Conservation (phyloP, 129 eudicot genomes). For the Flaveria ramosissima region DNA sequence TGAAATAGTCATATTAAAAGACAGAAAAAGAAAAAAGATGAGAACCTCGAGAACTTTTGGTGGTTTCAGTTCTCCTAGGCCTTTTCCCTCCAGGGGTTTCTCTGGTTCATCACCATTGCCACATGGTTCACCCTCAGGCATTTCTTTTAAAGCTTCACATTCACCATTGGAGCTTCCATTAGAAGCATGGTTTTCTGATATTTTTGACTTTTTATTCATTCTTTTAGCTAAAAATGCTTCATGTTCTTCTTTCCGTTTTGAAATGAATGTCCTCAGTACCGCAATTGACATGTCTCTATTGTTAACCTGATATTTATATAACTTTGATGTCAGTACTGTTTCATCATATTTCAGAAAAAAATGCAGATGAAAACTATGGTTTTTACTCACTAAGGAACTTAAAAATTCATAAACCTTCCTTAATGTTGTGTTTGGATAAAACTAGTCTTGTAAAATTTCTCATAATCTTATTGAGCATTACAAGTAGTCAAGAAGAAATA, state of each 20-base stretch:
- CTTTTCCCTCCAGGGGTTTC: conserved; percentile 48
- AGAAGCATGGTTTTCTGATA: conserved; percentile 36
- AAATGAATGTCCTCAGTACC: conserved; percentile 77
- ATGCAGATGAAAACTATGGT: background rate
- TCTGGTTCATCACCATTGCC: conserved; percentile 41
- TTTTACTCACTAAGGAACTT: background rate
- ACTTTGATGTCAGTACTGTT: background rate
- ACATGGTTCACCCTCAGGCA: conserved; percentile 44
- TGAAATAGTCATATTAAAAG: background rate
- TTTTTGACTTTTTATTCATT: conserved; percentile 44
- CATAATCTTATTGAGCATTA: background rate
- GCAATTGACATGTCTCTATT: conserved; percentile 96
- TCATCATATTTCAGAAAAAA: background rate
- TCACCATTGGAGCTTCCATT: conserved; percentile 60
- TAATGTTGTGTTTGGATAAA: background rate
- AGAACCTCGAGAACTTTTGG: conserved; percentile 94
- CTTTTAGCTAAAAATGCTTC: conserved; percentile 51
- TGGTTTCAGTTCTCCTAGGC: conserved; percentile 69
- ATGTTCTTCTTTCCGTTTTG: conserved; percentile 79
- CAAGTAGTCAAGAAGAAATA: background rate
- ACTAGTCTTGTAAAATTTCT: background rate
- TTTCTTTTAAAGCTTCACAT: conserved; percentile 43
- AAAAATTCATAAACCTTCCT: background rate
- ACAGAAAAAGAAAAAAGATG: conserved; percentile 5
- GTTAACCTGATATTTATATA: conserved; percentile 59